Evolutionary conservation across 2,329 filamentous ascomycete genomes (phyloP).

Genomic region (Colletotrichum gloeosporioides): DNA sequence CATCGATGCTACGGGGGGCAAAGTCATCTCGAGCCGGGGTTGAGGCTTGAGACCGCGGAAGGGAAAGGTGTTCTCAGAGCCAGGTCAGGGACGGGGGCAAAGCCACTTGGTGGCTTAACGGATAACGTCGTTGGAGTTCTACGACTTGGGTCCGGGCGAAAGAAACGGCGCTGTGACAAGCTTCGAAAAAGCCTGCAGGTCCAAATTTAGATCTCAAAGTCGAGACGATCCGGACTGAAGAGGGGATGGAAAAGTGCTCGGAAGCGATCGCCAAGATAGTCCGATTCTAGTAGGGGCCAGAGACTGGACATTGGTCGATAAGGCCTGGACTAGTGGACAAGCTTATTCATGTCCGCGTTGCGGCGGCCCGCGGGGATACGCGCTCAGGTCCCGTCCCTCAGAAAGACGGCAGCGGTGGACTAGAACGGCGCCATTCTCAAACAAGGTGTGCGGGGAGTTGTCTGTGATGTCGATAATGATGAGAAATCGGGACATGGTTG

Average conservation of each 20-base stretch:
- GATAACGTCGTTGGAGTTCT: background rate
- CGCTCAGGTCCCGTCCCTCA: background rate
- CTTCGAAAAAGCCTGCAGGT: background rate
- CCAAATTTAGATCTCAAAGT: constrained; percentile 9
- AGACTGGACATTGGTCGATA: background rate
- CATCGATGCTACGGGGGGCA: background rate
- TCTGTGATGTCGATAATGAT: background rate
- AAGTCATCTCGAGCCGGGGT: background rate
- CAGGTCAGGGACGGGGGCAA: background rate
- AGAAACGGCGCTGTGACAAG: constrained; percentile 1
- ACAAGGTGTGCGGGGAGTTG: background rate
- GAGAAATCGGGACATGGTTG: background rate
- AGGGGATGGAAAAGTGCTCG: background rate
- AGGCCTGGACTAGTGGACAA: background rate
- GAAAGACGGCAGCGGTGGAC: background rate
- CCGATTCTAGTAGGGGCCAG: background rate
- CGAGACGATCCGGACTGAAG: constrained; percentile 6
- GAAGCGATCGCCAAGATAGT: background rate
- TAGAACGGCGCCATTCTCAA: background rate
- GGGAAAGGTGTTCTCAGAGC: background rate
- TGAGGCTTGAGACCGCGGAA: background rate
- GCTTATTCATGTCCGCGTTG: constrained; percentile 10
- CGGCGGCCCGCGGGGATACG: background rate
- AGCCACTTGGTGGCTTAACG: background rate
- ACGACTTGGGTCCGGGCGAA: background rate